Evolutionary conservation across 2,329 filamentous ascomycete species (phyloP).

Genomic region (Neofusicoccum sp.): DNA sequence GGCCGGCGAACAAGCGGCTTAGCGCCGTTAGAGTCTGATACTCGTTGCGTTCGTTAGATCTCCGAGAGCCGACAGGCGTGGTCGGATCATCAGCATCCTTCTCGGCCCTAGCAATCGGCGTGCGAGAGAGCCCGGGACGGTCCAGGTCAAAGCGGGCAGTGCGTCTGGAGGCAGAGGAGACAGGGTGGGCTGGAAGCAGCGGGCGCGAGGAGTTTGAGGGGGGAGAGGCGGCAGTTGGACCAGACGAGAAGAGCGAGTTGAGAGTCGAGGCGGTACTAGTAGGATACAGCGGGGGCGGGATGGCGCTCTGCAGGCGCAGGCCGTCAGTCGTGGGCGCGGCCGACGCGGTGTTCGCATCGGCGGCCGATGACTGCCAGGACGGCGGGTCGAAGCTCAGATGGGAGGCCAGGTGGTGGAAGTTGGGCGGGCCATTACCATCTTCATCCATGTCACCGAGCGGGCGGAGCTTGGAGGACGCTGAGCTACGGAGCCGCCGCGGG

Average conservation of each 20-base stretch:
- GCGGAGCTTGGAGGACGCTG: neutral
- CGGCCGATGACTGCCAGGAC: conserved; percentile 1
- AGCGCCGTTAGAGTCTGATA: conserved; percentile 48
- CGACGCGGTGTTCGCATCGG: neutral
- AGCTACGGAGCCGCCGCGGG: neutral
- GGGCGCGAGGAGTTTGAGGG: conserved; percentile 6
- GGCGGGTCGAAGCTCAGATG: conserved; percentile 20
- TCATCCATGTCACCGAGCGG: conserved; percentile 16
- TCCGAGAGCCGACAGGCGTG: conserved; percentile 36
- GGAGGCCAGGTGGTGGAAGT: conserved; percentile 20
- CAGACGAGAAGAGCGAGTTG: conserved; percentile 7
- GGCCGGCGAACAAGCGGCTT: conserved; percentile 48
- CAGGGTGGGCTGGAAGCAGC: neutral
- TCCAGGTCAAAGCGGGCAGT: conserved; percentile 9
- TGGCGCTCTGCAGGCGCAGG: conserved; percentile 10
- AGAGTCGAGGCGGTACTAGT: neutral
- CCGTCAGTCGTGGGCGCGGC: neutral
- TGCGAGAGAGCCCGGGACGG: neutral
- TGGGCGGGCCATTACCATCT: neutral
- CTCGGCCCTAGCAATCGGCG: conserved; percentile 41
- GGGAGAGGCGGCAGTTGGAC: conserved; percentile 19
- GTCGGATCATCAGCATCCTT: conserved; percentile 54
- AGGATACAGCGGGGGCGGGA: conserved; percentile 4
- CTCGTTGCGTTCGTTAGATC: conserved; percentile 36
- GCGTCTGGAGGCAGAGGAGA: conserved; percentile 13